Conservation (phyloP, 2,329 filamentous ascomycete genomes). For the Exophiala phaeomuriformis region DNA sequence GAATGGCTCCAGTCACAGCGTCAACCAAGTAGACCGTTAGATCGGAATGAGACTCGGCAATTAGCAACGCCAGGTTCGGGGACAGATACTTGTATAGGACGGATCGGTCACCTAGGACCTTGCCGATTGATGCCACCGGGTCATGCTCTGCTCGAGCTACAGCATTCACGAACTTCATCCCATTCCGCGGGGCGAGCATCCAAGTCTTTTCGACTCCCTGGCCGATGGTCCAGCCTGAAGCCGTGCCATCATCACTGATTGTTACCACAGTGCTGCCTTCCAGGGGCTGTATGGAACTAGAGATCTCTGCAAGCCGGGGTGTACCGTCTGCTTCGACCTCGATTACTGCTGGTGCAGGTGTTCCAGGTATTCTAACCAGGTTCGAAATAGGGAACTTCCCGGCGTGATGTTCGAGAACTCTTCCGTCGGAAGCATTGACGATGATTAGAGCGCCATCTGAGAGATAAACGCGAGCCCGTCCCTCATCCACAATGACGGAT, state of each 20-base stretch:
- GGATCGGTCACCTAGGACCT: slow-evolving; percentile 82
- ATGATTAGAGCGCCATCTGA: slow-evolving; percentile 55
- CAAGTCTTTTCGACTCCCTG: slow-evolving; percentile 50
- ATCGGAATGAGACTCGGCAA: slow-evolving; percentile 55
- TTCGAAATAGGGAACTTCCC: slow-evolving; percentile 17
- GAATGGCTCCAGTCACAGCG: slow-evolving; percentile 71
- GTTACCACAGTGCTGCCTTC: slow-evolving; percentile 37
- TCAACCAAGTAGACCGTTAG: slow-evolving; percentile 76
- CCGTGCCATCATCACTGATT: slow-evolving; percentile 35
- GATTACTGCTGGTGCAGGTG: slow-evolving; percentile 27
- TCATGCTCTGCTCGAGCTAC: slow-evolving; percentile 67
- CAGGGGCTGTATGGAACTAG: slow-evolving; percentile 26
- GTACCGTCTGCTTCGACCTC: slow-evolving; percentile 34
- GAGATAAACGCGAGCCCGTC: slow-evolving; percentile 52
- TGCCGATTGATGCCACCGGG: slow-evolving; percentile 88
- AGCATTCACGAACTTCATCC: slow-evolving; percentile 61
- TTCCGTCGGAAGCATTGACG: slow-evolving; percentile 41
- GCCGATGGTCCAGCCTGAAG: slow-evolving; percentile 38
- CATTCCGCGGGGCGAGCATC: slow-evolving; percentile 61
- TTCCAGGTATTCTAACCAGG: slow-evolving; percentile 21
- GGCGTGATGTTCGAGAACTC: slow-evolving; percentile 30
- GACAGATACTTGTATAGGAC: slow-evolving; percentile 98
- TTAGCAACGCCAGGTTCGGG: slow-evolving; percentile 72
- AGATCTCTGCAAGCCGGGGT: slow-evolving; percentile 29
- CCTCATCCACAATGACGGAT: slow-evolving; percentile 57